Conservation (phyloP, 2,329 filamentous ascomycete species). For the Talaromyces islandicus region DNA sequence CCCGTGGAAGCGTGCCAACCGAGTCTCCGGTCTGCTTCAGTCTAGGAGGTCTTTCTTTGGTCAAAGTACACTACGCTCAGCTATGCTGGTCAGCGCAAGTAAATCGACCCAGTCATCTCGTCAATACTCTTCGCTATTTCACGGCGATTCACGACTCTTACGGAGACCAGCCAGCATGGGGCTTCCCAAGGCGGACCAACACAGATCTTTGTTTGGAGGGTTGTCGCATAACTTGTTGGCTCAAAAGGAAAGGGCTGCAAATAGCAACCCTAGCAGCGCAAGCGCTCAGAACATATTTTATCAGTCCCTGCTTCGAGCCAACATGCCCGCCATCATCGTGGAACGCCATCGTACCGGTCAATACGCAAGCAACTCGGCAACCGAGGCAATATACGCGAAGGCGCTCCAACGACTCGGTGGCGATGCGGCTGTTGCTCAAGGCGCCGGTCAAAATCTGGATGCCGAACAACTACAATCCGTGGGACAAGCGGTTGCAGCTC, state of each 20-base stretch:
- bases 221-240: constrained; percentile 60
- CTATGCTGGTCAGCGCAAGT: constrained; percentile 14
- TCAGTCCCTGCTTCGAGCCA: constrained; percentile 79
- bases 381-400: constrained; percentile 72
- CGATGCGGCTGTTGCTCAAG: constrained; percentile 19
- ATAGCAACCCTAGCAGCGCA: constrained; percentile 82
- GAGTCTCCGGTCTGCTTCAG: constrained; percentile 14
- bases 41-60: constrained; percentile 12
- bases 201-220: constrained; percentile 34
- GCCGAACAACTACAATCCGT: constrained; percentile 67
- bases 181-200: constrained; percentile 27
- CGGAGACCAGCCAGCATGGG: constrained; percentile 18
- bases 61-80: constrained; percentile 9
- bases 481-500: constrained; percentile 73
- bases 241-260: constrained; percentile 83
- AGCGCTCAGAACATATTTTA: constrained; percentile 92
- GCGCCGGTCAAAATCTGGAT: constrained; percentile 38
- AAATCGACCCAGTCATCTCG: constrained; percentile 18
- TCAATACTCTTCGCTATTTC: constrained; percentile 28
- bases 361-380: constrained; percentile 72
- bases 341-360: constrained; percentile 82
- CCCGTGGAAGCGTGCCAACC: constrained; percentile 29
- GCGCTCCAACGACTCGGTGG: constrained; percentile 62
- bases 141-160: constrained; percentile 20
- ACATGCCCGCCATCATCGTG: constrained; percentile 88